Conservation (phyloP, 495 filamentous ascomycete genomes). For the Monascus purpureus region DNA sequence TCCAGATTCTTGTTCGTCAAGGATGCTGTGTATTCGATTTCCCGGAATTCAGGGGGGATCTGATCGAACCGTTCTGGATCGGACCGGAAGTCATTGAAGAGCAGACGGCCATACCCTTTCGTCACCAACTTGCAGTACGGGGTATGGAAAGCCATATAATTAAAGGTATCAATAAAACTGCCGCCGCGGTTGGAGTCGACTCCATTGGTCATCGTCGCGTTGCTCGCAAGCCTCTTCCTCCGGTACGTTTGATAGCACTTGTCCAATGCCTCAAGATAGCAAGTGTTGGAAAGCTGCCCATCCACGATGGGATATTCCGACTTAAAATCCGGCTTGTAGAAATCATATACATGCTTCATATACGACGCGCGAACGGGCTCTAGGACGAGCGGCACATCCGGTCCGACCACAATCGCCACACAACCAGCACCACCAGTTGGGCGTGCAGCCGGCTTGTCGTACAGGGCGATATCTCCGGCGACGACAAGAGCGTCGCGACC, state of each 20-base stretch:
- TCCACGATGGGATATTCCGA: slow-evolving; percentile 97
- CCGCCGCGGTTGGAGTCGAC: slow-evolving; percentile 36
- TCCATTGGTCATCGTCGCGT: slow-evolving; percentile 45
- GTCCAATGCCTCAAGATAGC: slow-evolving; percentile 93
- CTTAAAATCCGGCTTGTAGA: slow-evolving; percentile 97
- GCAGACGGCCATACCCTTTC: slow-evolving; percentile 86
- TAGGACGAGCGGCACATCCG: slow-evolving; percentile 79
- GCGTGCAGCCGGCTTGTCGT: slow-evolving; percentile 89
- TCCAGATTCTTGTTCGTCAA: slow-evolving; percentile 86
- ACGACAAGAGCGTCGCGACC: slow-evolving; percentile 88
- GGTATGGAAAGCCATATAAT: slow-evolving; percentile 90
- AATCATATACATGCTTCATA: slow-evolving; percentile 93
- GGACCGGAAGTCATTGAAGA: slow-evolving; percentile 90
- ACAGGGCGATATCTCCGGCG: slow-evolving; percentile 93
- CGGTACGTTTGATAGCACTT: slow-evolving; percentile 91
- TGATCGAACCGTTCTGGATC: slow-evolving; percentile 71
- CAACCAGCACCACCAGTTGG: slow-evolving; percentile 93
- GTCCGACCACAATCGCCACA: slow-evolving; percentile 88
- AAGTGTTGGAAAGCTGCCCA: slow-evolving; percentile 85
- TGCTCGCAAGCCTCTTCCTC: slow-evolving; percentile 61
- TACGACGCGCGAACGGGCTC: slow-evolving; percentile 88
- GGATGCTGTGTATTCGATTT: slow-evolving; percentile 73
- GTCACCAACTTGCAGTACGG: slow-evolving; percentile 95
- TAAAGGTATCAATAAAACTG: slow-evolving; percentile 57
- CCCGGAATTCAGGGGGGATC: slow-evolving; percentile 71